Evolutionary conservation across 2,329 filamentous ascomycete genomes (phyloP).

Genomic region (Decorospora gaudefroyi): DNA sequence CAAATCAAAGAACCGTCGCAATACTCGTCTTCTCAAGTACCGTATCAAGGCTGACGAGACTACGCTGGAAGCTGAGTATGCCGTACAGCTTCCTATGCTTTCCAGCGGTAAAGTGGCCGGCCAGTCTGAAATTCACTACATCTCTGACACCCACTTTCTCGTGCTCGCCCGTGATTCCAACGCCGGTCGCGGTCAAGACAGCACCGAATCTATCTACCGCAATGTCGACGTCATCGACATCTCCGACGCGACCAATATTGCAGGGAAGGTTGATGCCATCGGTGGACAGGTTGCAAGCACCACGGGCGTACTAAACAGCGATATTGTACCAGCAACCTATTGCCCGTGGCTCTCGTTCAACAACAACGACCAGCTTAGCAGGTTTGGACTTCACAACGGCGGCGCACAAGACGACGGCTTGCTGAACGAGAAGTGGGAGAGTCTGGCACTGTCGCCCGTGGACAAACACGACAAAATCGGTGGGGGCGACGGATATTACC

Average conservation of each 20-base stretch:
- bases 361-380: conserved; percentile 64
- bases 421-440: conserved; percentile 80
- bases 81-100: conserved; percentile 67
- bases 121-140: conserved; percentile 70
- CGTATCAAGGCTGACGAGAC: conserved; percentile 57
- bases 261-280: conserved; percentile 49
- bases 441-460: conserved; percentile 63
- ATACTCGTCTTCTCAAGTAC: conserved; percentile 68
- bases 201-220: conserved; percentile 64
- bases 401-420: conserved; percentile 62
- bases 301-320: conserved; percentile 59
- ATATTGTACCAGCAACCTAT: conserved; percentile 63
- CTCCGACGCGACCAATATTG: conserved; percentile 64
- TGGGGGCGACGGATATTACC: conserved; percentile 55
- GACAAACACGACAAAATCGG: conserved; percentile 50
- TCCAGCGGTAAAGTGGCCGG: conserved; percentile 61
- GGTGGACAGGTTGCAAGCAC: conserved; percentile 53
- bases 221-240: conserved; percentile 73
- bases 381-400: conserved; percentile 71
- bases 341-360: conserved; percentile 72
- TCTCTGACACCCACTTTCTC: conserved; percentile 67
- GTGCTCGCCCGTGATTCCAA: conserved; percentile 67
- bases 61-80: conserved; percentile 63
- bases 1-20: conserved; percentile 58
- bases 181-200: conserved; percentile 61